Base-by-base conservation (phyloP, 2,329 filamentous ascomycete genomes). In the Paradendryphiella salina region DNA sequence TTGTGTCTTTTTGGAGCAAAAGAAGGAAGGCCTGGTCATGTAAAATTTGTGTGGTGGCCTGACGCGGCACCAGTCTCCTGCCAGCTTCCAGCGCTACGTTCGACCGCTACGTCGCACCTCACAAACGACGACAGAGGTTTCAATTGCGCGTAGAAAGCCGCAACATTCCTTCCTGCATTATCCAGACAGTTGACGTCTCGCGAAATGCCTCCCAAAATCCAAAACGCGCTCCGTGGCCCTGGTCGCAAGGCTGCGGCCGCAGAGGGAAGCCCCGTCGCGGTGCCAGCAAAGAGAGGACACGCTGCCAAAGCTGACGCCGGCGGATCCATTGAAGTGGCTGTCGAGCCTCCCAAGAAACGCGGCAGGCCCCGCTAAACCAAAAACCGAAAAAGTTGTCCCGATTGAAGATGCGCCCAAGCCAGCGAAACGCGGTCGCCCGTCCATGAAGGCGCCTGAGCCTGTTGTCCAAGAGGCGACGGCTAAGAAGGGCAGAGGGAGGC, bases 281-380 rank as follows among this genome's bases (percentile, higher is more conserved):
- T 17, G 17, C 46, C 54, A 5, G 50, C 51, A 35, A 63, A 58
- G 50, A 59, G 60, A 46, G 59, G 57, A 41, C 61, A 61, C 45
- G 37, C 58, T n/a, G 42, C 61, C 3, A 61, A 53, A 42, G 14
- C 33, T 3, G 44, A 46, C 10, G 32, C 40, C 2, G 32, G 39
- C 7, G 47, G 44, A 1, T 32, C 40, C 7, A 43, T 36, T 4
- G 46, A 43, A 3, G 36, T 21, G 29, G 41, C 49, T 7, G 21
- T 39, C 10, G 57, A 54, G 23, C 28, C 50, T 7, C 60, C 60
- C 1, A 63, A 60, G 48, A 65, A 59, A 45, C 64, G 61, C 39
- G 62, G 63, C 9, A 59, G 62, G n/a, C 59, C 59, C 57, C 0
- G 43, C 58, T 3, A 65, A 60, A 50, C 46, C 43, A 23, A 38